phyloP scores from a whole-genome alignment of 2,329 filamentous ascomycete genomes.

The Blumeria hordei region DNA sequence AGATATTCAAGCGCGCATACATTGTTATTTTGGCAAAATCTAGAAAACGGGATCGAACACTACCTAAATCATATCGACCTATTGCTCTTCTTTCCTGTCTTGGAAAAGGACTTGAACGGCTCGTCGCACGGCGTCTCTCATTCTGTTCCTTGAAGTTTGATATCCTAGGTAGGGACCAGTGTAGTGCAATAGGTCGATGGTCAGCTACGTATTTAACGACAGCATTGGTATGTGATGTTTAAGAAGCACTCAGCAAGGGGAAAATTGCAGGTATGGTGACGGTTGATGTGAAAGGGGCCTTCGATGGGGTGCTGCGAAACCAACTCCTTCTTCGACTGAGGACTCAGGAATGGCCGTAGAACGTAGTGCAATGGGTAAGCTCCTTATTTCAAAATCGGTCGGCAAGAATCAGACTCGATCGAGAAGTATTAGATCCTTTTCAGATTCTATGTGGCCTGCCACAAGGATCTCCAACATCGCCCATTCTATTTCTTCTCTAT shows the following conservation, averaged over 20 bases:
- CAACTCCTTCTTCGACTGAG: not conserved
- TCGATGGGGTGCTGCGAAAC: not conserved
- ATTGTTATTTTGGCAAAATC: no score
- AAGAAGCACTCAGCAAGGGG: not conserved
- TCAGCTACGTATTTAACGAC: no score
- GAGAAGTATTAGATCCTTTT: not conserved
- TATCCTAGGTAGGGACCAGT: no score
- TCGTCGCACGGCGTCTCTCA: no score
- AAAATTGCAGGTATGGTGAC: slow-evolving; percentile 1
- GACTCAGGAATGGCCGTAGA: not conserved
- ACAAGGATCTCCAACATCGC: not conserved
- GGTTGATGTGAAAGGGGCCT: not conserved
- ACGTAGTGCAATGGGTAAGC: not conserved
- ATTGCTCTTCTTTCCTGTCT: no score
- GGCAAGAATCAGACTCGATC: not conserved
- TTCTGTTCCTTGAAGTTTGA: no score
- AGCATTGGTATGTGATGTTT: no score
- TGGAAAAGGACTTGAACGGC: no score
- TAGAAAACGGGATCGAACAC: no score
- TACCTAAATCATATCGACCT: no score
- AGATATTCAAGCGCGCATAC: no score
- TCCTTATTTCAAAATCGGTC: not conserved
- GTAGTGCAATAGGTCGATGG: no score
- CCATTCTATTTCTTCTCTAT: not conserved
- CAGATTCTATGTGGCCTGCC: not conserved